Evolutionary conservation across 2,329 filamentous ascomycete species (phyloP), one percentile per base, ranked within the genome.

Genomic region (Phaeoacremonium minimum): DNA sequence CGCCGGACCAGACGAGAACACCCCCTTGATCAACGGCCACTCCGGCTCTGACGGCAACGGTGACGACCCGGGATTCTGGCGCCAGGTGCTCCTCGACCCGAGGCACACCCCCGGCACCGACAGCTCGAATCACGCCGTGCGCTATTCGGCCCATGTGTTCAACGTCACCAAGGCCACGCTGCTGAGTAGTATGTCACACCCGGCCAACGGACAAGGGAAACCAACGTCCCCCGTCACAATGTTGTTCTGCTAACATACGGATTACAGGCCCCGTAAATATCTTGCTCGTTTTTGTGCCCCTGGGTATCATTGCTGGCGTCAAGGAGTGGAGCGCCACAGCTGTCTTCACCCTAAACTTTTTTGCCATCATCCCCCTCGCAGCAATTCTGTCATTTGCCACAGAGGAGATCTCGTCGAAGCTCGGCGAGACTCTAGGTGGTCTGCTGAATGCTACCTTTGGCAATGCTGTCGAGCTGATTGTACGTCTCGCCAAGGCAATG

Each of bases 391-490:
- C 82, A 37, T 87, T 87, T 58, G 85, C 84, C 40, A 88, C 85
- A 2, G 85, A 89, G 59, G 83, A 89, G 61, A 77, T 90, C 41
- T 81, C 83, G 4, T 67, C 74, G 12, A 83, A 83, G 54, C 64
- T 89, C 16, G 85, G 85, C 32, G 80, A 88, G 50, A 84, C 84
- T 2, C 59, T 89, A 18, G 85, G 85, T 39, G 85, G 85, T 14
- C 60, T 87, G 43, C 69, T 86, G 42, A 88, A 88, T 56, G 83
- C 84, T 18, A 87, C 84, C 1, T 88, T 87, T 59, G 84, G 84
- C 50, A 89, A 88, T 60, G 84, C 83, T 12, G 85, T 90, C 35
- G 85, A 90, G 57, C 61, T 90, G 46, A 88, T 87, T 64, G 85
- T 85, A 59, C 45, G 73, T 54, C 6, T 31, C n/a, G n/a, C n/a